Conservation (phyloP, 345 rosid species). For the Isatis tinctoria region DNA sequence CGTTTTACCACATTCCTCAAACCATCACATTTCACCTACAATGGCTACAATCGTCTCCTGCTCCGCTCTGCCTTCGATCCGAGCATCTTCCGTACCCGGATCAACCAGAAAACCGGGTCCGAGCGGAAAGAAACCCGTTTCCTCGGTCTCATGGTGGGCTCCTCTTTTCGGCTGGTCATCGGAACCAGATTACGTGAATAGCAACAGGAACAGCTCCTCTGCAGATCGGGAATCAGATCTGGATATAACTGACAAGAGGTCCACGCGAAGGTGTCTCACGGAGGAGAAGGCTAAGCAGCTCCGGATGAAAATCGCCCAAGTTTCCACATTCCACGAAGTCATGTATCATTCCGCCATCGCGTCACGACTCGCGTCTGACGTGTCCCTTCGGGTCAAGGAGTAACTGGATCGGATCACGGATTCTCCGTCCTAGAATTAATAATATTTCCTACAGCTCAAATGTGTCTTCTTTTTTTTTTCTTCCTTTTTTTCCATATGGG, state of each 20-base stretch:
- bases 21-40: not conserved
- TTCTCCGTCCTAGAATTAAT: not conserved
- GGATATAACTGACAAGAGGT: conserved; percentile 24
- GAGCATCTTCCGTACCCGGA: conserved; percentile 34
- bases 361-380: conserved; percentile 62
- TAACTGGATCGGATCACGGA: not conserved
- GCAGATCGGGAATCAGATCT: not conserved
- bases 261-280: conserved; percentile 48
- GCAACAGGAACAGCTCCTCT: not conserved
- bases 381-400: conserved; percentile 30
- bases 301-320: conserved; percentile 46
- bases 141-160: conserved; percentile 53
- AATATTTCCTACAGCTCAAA: not conserved
- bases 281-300: conserved; percentile 71
- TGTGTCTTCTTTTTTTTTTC: not conserved
- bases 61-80: conserved; percentile 39
- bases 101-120: conserved; percentile 25
- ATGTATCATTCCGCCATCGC: conserved; percentile 84
- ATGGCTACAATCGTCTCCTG: conserved; percentile 53
- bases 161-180: conserved; percentile 65
- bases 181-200: conserved; percentile 55
- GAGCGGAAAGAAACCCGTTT: conserved; percentile 9
- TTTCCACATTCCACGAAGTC: conserved; percentile 52
- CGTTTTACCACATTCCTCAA: not conserved
- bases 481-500: not conserved